phyloP scores from a whole-genome alignment of 2,329 filamentous ascomycete genomes.

The Emmonsiellopsis sp. region DNA sequence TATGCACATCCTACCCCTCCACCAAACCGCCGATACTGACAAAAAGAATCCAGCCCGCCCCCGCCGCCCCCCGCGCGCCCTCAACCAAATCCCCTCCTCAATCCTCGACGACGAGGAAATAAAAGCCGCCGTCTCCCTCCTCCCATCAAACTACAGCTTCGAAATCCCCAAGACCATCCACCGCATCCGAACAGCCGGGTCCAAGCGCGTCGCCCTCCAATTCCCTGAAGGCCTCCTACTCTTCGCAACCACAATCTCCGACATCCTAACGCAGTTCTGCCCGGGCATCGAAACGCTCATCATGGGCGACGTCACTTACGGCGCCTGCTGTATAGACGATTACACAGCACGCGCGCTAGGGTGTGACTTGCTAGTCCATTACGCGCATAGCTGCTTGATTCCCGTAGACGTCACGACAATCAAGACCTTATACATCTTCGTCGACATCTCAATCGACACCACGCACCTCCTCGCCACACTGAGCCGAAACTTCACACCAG shows the following conservation, averaged over 20 bases:
- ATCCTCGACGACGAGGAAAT: slow-evolving; percentile 80
- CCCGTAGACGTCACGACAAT: slow-evolving; percentile 95
- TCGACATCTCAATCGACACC: slow-evolving; percentile 93
- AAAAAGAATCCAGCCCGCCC: slow-evolving; percentile 56
- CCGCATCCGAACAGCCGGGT: slow-evolving; percentile 69
- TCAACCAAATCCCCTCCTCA: slow-evolving; percentile 83
- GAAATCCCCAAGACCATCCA: slow-evolving; percentile 98
- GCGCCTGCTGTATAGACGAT: slow-evolving; percentile 97
- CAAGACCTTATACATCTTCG: slow-evolving; percentile 95
- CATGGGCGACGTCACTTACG: slow-evolving; percentile 98
- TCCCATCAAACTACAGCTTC: slow-evolving; percentile 96
- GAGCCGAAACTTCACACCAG: slow-evolving; percentile 74
- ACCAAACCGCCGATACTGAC: slow-evolving; percentile 8
- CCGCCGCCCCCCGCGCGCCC: slow-evolving; percentile 63
- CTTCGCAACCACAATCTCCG: slow-evolving; percentile 94
- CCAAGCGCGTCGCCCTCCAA: slow-evolving; percentile 84
- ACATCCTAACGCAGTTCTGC: slow-evolving; percentile 92
- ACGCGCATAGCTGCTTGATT: slow-evolving; percentile 93
- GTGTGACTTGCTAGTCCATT: slow-evolving; percentile 91
- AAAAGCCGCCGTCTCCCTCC: slow-evolving; percentile 74
- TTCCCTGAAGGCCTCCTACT: slow-evolving; percentile 92
- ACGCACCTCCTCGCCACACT: slow-evolving; percentile 77
- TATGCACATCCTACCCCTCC: slow-evolving; percentile 15
- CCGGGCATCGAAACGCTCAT: slow-evolving; percentile 86
- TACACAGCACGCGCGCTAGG: slow-evolving; percentile 91